phyloP scores from a whole-genome alignment of 2,329 filamentous ascomycete genomes.

The Ceratocystis cacaofunesta region DNA sequence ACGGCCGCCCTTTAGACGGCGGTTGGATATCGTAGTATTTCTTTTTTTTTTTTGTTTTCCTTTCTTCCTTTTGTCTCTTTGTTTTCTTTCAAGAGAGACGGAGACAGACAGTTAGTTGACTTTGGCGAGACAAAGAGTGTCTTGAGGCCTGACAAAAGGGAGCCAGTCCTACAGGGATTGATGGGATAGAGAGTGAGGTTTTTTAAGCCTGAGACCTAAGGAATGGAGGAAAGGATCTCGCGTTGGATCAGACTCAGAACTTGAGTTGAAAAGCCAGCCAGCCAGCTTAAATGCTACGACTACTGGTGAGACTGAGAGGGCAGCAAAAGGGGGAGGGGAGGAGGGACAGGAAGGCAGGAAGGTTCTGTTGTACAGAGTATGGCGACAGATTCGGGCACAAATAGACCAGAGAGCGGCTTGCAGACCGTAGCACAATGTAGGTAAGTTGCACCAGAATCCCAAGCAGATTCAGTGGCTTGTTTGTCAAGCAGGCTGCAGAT shows the following conservation, averaged over 20 bases:
- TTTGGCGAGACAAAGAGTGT: not conserved
- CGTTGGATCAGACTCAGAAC: not conserved
- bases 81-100: not conserved
- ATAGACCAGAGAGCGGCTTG: not conserved
- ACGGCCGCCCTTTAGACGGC: too few relatives aligned
- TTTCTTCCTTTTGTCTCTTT: not conserved
- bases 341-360: not conserved
- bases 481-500: not conserved
- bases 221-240: not conserved
- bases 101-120: not conserved
- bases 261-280: not conserved
- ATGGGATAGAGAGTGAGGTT: not conserved
- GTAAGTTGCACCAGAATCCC: not conserved
- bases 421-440: not conserved
- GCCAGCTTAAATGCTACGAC: not conserved
- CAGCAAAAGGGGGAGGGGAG: too few relatives aligned
- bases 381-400: not conserved
- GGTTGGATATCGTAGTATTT: too few relatives aligned
- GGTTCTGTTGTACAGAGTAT: not conserved
- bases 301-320: not conserved
- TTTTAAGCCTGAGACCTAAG: not conserved
- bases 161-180: not conserved
- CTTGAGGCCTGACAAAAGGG: slow-evolving; percentile 1
- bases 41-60: too few relatives aligned
- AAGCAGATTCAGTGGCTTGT: not conserved